Conservation (phyloP, 2,329 filamentous ascomycete genomes). For the Akanthomyces uredinophilus region DNA sequence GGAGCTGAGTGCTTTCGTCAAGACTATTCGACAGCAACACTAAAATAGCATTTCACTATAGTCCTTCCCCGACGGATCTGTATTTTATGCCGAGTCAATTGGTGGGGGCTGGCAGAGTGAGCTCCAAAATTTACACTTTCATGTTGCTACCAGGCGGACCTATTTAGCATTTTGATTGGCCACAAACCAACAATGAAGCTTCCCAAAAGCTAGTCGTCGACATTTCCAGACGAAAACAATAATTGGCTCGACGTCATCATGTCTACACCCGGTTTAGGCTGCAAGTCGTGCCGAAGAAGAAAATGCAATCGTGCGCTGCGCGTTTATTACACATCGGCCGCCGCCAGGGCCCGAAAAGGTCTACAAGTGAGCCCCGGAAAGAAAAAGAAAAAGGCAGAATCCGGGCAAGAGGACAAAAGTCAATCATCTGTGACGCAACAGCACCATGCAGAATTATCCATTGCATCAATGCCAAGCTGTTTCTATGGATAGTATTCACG, state of each 20-base stretch:
- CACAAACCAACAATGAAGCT: not conserved
- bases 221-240: not conserved
- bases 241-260: not conserved
- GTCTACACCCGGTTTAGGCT: not conserved
- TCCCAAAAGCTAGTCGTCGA: not conserved
- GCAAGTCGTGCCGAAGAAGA: not conserved
- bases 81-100: not conserved
- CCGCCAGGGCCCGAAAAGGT: not conserved
- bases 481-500: not conserved
- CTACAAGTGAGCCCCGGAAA: not conserved
- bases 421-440: constrained; percentile 5
- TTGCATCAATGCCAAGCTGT: not conserved
- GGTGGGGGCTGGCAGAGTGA: not conserved
- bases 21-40: not conserved
- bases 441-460: not conserved
- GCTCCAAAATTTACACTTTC: constrained; percentile 1
- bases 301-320: not conserved
- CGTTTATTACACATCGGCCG: not conserved
- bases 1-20: not conserved
- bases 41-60: not conserved
- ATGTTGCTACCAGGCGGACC: not conserved
- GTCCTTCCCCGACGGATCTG: not conserved
- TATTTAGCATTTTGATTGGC: not conserved
- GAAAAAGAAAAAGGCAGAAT: not conserved
- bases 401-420: not conserved